Base-by-base conservation (phyloP, 371 early-diverging fungal genomes). In the Rhizomucor pusillus region DNA sequence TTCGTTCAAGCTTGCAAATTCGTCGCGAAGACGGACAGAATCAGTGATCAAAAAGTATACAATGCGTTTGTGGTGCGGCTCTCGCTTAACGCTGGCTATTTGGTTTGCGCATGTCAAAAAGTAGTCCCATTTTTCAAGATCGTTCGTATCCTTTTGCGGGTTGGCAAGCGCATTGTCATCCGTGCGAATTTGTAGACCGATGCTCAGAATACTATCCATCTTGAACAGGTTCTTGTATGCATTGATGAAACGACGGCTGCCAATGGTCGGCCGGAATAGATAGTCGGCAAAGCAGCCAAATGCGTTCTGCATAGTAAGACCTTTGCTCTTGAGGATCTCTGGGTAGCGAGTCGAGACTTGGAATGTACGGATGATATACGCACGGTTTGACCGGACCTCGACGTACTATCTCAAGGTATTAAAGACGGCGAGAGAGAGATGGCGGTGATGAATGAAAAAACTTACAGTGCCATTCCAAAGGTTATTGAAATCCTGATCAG, bases 41-140 rank as follows among this genome's bases (percentile, higher is more conserved):
- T 78, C 79, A 1, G 79, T 78, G 25, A 78, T 62, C 13, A 78
- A 45, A 43, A 75, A 78, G 45, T 71, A 78, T 1, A 75, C 71
- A 1, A 75, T 59, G 29, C 60, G 73, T 19, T 59, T 56, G 46
- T 78, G 79, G 25, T 74, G 71, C 2, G 66, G 52, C 33, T 64
- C 16, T 22, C 66, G 67, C 14, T 67, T 65, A 43, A 63, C 63
- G 11, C 60, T 60, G 14, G 71, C 66, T 6, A 78, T 35, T 44
- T 73, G 66, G 39, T 71, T 67, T 20, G 79, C 79, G 36, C 79
- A 78, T 36, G 60, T 66, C 24, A 78, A 60, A 23, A 75, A 78
- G 44, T 78, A 71, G 24, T 66, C 66, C 71, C 75, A 78, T 44
- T 63, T 65, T 29, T 68, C 59, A 19, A 78, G 33, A 7, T 59